phyloP scores from a whole-genome alignment of 208 protist genomes.

The Acanthamoeba castellanii region DNA sequence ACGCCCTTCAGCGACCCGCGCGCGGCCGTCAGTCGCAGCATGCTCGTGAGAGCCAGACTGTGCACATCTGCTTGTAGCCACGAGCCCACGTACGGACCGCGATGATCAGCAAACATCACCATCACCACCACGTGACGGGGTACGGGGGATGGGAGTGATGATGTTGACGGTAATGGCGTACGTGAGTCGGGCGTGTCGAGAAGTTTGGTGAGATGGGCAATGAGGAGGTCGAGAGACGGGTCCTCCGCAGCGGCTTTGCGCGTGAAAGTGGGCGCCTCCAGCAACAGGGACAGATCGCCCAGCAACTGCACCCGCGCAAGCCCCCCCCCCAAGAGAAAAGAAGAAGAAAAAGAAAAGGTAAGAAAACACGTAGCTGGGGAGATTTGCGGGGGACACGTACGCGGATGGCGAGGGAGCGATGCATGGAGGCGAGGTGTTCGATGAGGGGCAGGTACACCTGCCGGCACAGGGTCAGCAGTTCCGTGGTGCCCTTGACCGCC shows the following conservation, averaged over 20 bases:
- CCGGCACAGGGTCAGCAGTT: neutral
- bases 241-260: neutral
- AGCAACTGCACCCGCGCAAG: neutral
- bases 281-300: neutral
- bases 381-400: neutral
- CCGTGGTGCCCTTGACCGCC: neutral
- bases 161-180: neutral
- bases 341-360: neutral
- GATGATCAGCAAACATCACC: neutral
- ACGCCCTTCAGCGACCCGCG: neutral
- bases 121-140: neutral
- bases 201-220: neutral
- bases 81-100: no score
- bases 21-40: neutral
- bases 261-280: neutral
- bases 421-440: neutral
- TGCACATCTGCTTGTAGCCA: constrained; percentile 29
- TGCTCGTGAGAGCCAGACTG: neutral
- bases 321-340: neutral
- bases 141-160: neutral
- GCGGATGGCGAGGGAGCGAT: neutral
- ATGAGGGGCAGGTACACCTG: neutral
- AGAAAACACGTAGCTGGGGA: neutral
- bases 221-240: neutral
- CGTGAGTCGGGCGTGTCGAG: neutral